A percentile compares a stretch with the other conserved stretches of the same genome.
These are phyloP conservation scores for Fusarium agapanthi DNA, from an alignment of 2,329 filamentous ascomycete genomes.

Conservation along the genomic window DNA sequence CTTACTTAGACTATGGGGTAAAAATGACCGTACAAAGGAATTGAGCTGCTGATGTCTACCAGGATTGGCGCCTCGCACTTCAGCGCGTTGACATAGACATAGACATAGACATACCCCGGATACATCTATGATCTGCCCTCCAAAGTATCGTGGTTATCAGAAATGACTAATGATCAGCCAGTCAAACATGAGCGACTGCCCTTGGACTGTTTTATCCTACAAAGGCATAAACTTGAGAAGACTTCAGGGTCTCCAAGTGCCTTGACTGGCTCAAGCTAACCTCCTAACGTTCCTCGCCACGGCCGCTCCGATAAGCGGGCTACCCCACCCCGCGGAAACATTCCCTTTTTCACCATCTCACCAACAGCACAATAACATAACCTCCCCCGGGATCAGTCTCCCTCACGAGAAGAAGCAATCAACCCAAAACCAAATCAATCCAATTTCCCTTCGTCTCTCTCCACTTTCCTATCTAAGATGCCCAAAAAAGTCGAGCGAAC, in stretches of 20 bases:
- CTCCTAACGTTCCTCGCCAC: not conserved
- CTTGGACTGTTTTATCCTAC: not conserved
- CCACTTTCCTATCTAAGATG: conserved; percentile 38
- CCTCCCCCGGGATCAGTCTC: conserved; percentile 1
- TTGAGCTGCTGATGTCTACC: not conserved
- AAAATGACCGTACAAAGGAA: not conserved
- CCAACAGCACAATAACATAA: conserved; percentile 18
- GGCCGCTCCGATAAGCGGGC: not conserved
- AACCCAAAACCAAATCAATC: not conserved
- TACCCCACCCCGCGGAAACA: conserved; percentile 30
- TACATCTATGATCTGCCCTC: not conserved
- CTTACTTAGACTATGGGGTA: no score
- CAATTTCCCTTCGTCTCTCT: not conserved
- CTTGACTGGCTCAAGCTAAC: not conserved
- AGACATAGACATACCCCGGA: not conserved
- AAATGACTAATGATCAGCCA: no score
- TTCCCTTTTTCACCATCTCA: conserved; percentile 21
- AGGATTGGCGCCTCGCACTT: not conserved
- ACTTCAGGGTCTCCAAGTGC: not conserved
- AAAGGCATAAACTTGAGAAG: not conserved
- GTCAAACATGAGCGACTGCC: not conserved
- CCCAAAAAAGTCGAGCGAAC: conserved; percentile 37
- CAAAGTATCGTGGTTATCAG: not conserved
- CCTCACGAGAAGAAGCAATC: not conserved
- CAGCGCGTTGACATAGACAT: not conserved